phyloP scores from a whole-genome alignment of 192 early-diverging fungal genomes.

The Coemansia guatemalensis region DNA sequence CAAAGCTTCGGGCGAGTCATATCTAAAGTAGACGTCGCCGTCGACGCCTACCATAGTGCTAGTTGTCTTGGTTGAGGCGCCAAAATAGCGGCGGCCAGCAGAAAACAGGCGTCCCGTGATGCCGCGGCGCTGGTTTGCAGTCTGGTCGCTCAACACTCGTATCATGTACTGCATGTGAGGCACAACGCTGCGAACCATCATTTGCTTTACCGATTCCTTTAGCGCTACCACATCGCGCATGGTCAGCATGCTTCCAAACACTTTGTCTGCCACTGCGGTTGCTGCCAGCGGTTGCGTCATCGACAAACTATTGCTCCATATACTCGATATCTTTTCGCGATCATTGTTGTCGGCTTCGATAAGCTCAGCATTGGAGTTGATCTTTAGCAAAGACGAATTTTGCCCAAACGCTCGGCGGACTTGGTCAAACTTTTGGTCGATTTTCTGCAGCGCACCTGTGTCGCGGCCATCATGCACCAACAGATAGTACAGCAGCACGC shows the following conservation, averaged over 20 bases:
- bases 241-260: slow-evolving; percentile 38
- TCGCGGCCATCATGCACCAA: slow-evolving; percentile 78
- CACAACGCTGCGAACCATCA: slow-evolving; percentile 75
- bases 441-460: slow-evolving; percentile 28
- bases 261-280: neutral
- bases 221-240: slow-evolving; percentile 51
- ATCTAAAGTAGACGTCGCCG: slow-evolving; percentile 55
- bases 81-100: slow-evolving; percentile 83
- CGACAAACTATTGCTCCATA: slow-evolving; percentile 35
- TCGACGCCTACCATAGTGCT: slow-evolving; percentile 21
- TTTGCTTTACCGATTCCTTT: slow-evolving; percentile 53
- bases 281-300: slow-evolving; percentile 15
- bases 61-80: slow-evolving; percentile 42
- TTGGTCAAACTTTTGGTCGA: slow-evolving; percentile 49
- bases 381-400: slow-evolving; percentile 35
- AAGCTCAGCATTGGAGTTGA: slow-evolving; percentile 43
- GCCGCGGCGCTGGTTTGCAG: slow-evolving; percentile 81
- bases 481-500: slow-evolving; percentile 77
- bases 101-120: slow-evolving; percentile 87
- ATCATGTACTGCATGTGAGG: slow-evolving; percentile 89
- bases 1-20: slow-evolving; percentile 85
- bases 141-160: slow-evolving; percentile 88
- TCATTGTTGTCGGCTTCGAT: slow-evolving; percentile 17
- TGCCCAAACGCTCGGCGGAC: slow-evolving; percentile 49
- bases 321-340: slow-evolving; percentile 25